Evolutionary conservation across 805 yeast genomes (phyloP), one percentile per base, ranked within the genome.

Genomic region (Lachancea fermentati): DNA sequence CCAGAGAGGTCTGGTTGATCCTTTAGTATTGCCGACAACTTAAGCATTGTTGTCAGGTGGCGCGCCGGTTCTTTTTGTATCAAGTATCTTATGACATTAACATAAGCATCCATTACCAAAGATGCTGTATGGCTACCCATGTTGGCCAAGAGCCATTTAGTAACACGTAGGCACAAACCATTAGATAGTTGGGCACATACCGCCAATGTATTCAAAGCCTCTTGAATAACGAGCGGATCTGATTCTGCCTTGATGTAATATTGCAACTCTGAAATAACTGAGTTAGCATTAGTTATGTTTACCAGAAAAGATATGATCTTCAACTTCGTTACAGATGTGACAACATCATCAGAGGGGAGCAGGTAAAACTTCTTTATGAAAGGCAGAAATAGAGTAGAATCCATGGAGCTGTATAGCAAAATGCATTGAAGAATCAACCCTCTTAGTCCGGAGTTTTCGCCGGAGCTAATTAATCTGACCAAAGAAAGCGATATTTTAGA

Each of bases 31-130:
- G 50, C 49, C 1, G 74, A 65, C 13, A 86, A 63, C 39, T 73
- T 71, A 22, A 76, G 68, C 11, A 83, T 72, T 1, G 81, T 74
- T 24, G 71, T 69, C 24, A 76, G 60, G 44, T 85, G 75, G 15
- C 66, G 69, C 22, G 63, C 56, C 5, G 82, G 75, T 43, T 78
- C 67, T 46, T 72, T 73, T 56, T 85, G 94, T 28, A 88, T 76
- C 46, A 88, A 62, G 47, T 73, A 76, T 34, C 96, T 67, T 5
- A 89, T 70, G 2, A 87, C 85, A 5, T 85, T 76, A 3, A 89
- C 70, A 37, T 81, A 69, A 51, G 86, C 93, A 40, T 78, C 74
- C 31, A 78, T 68, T 4, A 81, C 54, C 4, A 45, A 44, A 15
- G 51, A 47, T 2, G 63, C 48, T 4, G 44, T 44, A 3, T 52